Percentiles rank a stretch among this genome's conserved stretches.
These are phyloP conservation scores for Diaporthe vexans DNA, from an alignment of 2,329 filamentous ascomycete species.

Conservation along the genomic window DNA sequence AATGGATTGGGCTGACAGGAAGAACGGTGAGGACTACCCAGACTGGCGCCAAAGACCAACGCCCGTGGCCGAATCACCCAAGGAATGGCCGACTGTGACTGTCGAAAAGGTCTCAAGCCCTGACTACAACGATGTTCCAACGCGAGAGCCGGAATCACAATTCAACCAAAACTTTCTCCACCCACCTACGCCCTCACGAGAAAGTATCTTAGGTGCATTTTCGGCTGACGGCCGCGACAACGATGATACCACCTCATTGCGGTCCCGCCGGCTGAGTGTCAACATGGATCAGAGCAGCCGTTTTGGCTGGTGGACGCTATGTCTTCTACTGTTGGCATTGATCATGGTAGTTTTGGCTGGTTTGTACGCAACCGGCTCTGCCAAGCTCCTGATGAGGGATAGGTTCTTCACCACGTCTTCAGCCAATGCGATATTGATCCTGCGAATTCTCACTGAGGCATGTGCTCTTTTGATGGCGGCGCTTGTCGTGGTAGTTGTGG, in stretches of 20 bases:
- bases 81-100: conserved; percentile 25
- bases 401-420: conserved; percentile 35
- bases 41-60: conserved; percentile 2
- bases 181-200: conserved; percentile 28
- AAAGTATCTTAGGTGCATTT: conserved; percentile 1
- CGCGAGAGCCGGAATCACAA: background rate
- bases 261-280: conserved; percentile 11
- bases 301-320: conserved; percentile 35
- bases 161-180: conserved; percentile 33
- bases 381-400: conserved; percentile 26
- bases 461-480: conserved; percentile 29
- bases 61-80: background rate
- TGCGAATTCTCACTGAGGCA: conserved; percentile 31
- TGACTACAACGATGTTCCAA: background rate
- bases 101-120: conserved; percentile 15
- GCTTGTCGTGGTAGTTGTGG: conserved; percentile 30
- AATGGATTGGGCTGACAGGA: background rate
- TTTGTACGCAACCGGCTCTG: conserved; percentile 29
- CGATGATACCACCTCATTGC: conserved; percentile 15
- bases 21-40: conserved; percentile 7
- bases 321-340: conserved; percentile 19
- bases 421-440: conserved; percentile 28
- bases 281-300: conserved; percentile 31
- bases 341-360: conserved; percentile 21
- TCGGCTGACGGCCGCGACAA: background rate